Base-by-base conservation (phyloP, 106 monocot species). In the Allium fistulosum region DNA sequence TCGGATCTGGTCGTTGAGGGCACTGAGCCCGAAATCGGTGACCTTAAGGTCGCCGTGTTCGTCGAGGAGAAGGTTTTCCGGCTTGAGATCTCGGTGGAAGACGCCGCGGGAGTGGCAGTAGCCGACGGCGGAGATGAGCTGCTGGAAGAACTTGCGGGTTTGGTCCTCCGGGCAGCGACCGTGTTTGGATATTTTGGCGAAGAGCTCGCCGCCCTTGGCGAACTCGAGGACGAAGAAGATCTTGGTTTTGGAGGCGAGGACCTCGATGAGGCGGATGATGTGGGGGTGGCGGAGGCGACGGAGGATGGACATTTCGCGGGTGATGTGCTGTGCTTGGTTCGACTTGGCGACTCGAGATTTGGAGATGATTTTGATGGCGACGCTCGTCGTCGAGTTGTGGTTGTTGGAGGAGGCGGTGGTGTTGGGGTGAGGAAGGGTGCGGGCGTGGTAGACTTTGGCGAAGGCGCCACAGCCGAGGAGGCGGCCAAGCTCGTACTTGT, bases 101-200 rank as follows among this genome's bases (percentile, higher is more conserved):
- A 94, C 90, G 59, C 90, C 94, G 59, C 87, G 90, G 17, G 84
- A 75, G 75, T 94, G 94, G 83, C 90, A 94, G 85, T 83, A 90
- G 17, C 74, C 82, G 51, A 94, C 83, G 16, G 94, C 90, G 57
- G 83, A 80, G 74, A 94, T 77, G 46, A 94, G 79, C 73, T 94
- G 94, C 28, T 85, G 90, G 83, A 94, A 94, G 82, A 79, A 85
- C 12, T 12, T 28, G 27, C 74, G 66, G 67, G 49, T 56, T 14
- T 59, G 59, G 46, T 66, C 46, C 15, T 74, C 74, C 8, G 74
- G 56, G 45, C 66, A 59, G 67, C 67, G 74, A 57, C 74, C 74
- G 67, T 26, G n/a, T 14, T 26, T 57, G 11, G 14, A 15, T 55
- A 74, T 45, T 8, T 49, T 46, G 65, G 65, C 67, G 67, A 67